These are phyloP conservation scores for Termitomyces sp. DNA, from an alignment of 768 basidiomycete species.

Conservation along the genomic window DNA sequence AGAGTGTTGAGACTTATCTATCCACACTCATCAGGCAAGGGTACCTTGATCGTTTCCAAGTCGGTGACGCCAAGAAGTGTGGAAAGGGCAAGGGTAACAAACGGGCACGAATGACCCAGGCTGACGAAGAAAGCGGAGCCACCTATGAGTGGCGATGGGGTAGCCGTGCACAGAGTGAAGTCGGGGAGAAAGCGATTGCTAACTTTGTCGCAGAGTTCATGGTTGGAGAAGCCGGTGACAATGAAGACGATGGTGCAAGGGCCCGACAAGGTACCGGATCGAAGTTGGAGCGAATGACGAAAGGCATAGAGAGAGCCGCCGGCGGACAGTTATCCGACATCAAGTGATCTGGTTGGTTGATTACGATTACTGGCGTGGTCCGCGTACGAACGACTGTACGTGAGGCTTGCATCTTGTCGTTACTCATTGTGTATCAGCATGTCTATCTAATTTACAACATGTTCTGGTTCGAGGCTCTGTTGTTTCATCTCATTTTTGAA, in stretches of 20 bases:
- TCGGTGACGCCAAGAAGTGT: conserved; percentile 43
- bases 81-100: conserved; percentile 38
- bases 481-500: background rate
- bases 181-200: conserved; percentile 75
- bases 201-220: conserved; percentile 81
- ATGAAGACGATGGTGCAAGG: conserved; percentile 32
- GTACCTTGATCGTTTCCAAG: conserved; percentile 68
- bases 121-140: conserved; percentile 34
- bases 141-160: conserved; percentile 87
- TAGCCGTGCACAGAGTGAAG: conserved; percentile 70
- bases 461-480: background rate
- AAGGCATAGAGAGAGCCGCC: conserved; percentile 60
- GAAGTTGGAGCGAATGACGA: conserved; percentile 36
- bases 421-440: background rate
- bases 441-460: background rate
- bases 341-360: conserved; percentile 19
- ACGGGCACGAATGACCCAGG: conserved; percentile 48
- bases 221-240: conserved; percentile 39
- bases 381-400: too few species aligned
- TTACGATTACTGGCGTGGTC: too few species aligned
- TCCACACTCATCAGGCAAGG: conserved; percentile 60
- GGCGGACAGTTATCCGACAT: conserved; percentile 50
- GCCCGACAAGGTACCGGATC: conserved; percentile 5
- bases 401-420: background rate
- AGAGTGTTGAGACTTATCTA: conserved; percentile 67